Percentiles rank a stretch among this genome's conserved stretches.
Conservation (phyloP, 78 protist species). For the Guillardia theta region DNA sequence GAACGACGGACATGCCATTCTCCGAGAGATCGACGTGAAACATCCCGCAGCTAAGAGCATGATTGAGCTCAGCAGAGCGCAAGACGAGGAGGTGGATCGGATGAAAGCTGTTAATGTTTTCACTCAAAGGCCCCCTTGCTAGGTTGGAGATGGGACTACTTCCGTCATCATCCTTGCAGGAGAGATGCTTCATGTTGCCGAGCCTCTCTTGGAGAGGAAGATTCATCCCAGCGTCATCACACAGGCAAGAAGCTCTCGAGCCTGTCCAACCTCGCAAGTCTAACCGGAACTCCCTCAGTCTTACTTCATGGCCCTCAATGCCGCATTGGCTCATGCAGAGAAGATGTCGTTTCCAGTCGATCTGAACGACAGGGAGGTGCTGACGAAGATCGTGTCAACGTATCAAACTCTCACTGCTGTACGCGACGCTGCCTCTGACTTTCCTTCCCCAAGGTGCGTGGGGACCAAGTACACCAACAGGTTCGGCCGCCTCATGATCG, state of each 20-base stretch:
- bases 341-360: constrained; percentile 77
- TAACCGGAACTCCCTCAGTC: background rate
- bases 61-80: constrained; percentile 93
- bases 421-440: background rate
- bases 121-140: too few relatives aligned
- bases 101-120: constrained; percentile 88
- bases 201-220: constrained; percentile 81
- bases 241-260: background rate
- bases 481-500: constrained; percentile 78
- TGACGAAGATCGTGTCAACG: background rate
- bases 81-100: constrained; percentile 52
- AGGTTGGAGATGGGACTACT: constrained; percentile 99
- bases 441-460: constrained; percentile 49
- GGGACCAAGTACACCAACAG: constrained; percentile 88
- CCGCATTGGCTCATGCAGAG: constrained; percentile 91
- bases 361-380: constrained; percentile 53
- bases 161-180: constrained; percentile 91
- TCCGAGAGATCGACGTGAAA: constrained; percentile 96
- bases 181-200: constrained; percentile 84
- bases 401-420: background rate
- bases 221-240: constrained; percentile 89
- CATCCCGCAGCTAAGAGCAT: constrained; percentile 98
- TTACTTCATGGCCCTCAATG: constrained; percentile 59
- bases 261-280: background rate
- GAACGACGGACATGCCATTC: constrained; percentile 97